Evolutionary conservation across 2,329 filamentous ascomycete species (phyloP).

Genomic region (Hypoxylon sp.): DNA sequence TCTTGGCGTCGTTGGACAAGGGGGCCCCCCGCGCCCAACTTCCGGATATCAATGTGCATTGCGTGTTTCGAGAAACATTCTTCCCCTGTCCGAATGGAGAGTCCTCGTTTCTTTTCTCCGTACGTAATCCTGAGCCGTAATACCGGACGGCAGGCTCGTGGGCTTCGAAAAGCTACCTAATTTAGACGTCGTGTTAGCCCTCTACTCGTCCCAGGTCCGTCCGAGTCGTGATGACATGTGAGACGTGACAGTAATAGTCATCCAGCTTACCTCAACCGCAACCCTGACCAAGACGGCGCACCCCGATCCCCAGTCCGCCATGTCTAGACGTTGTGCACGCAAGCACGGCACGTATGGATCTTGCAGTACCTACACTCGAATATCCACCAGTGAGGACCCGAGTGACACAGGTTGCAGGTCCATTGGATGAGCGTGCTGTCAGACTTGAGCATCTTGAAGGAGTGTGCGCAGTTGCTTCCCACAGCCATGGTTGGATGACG

Average conservation of each 20-base stretch:
- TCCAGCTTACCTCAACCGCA: slow-evolving; percentile 28
- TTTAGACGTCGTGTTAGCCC: slow-evolving; percentile 21
- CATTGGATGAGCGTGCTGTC: slow-evolving; percentile 71
- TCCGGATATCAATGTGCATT: slow-evolving; percentile 28
- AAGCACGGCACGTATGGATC: slow-evolving; percentile 68
- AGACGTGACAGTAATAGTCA: slow-evolving; percentile 27
- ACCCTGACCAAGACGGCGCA: slow-evolving; percentile 19
- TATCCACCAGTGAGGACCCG: slow-evolving; percentile 72
- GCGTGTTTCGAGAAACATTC: slow-evolving; percentile 32
- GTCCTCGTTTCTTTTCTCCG: slow-evolving; percentile 19
- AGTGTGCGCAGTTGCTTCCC: slow-evolving; percentile 65
- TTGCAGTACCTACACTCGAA: slow-evolving; percentile 75
- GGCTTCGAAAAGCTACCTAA: slow-evolving; percentile 22
- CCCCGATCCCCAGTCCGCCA: slow-evolving; percentile 15
- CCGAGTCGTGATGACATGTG: slow-evolving; percentile 34
- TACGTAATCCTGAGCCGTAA: slow-evolving; percentile 23
- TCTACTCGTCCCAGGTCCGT: slow-evolving; percentile 19
- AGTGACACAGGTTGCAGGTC: slow-evolving; percentile 70
- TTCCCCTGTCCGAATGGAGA: slow-evolving; percentile 14
- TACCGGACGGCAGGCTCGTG: slow-evolving; percentile 24
- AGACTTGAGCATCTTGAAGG: slow-evolving; percentile 72
- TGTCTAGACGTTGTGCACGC: slow-evolving; percentile 56
- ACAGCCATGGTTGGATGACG: slow-evolving; percentile 56
- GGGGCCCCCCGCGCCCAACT: slow-evolving; percentile 26
- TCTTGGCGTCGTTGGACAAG: slow-evolving; percentile 29